These are phyloP conservation scores for Tagetes patula DNA, from an alignment of 129 eudicot species.

Conservation along the genomic window DNA sequence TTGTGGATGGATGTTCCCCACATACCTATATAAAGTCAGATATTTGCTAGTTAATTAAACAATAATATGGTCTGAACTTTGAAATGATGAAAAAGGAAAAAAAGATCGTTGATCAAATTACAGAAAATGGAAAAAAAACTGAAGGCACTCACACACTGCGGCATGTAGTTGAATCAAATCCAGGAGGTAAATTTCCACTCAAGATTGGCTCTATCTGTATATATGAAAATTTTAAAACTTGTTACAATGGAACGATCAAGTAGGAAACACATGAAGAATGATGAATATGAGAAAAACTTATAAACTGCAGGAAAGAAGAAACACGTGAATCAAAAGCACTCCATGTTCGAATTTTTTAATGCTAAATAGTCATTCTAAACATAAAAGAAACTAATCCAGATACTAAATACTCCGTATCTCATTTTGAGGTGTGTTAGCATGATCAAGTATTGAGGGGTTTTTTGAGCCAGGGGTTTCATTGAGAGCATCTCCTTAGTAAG, in stretches of 20 bases:
- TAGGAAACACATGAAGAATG: slow-evolving; percentile 1
- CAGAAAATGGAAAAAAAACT: not conserved
- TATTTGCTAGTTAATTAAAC: not conserved
- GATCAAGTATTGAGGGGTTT: slow-evolving; percentile 1
- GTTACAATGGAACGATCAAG: slow-evolving; percentile 13
- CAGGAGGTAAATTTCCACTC: slow-evolving; percentile 78
- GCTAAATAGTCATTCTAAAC: slow-evolving; percentile 1
- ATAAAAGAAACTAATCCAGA: slow-evolving; percentile 16
- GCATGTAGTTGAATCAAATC: slow-evolving; percentile 66
- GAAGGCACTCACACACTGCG: slow-evolving; percentile 67
- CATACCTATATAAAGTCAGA: slow-evolving; percentile 58
- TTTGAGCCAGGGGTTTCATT: no score
- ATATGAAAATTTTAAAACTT: slow-evolving; percentile 19
- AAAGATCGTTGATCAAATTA: not conserved
- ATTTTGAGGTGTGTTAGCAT: not conserved
- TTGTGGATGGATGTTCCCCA: slow-evolving; percentile 97
- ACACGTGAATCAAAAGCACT: not conserved
- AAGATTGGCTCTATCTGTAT: slow-evolving; percentile 74
- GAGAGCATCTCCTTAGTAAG: no score
- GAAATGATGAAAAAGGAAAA: not conserved
- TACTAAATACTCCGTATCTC: not conserved
- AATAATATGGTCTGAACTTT: slow-evolving; percentile 11
- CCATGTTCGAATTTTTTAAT: not conserved
- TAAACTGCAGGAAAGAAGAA: not conserved
- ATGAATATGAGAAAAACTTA: not conserved